Evolutionary conservation across 148 eudicot species (phyloP), one percentile per base, ranked within the genome.

Genomic region (Bassia scoparia): DNA sequence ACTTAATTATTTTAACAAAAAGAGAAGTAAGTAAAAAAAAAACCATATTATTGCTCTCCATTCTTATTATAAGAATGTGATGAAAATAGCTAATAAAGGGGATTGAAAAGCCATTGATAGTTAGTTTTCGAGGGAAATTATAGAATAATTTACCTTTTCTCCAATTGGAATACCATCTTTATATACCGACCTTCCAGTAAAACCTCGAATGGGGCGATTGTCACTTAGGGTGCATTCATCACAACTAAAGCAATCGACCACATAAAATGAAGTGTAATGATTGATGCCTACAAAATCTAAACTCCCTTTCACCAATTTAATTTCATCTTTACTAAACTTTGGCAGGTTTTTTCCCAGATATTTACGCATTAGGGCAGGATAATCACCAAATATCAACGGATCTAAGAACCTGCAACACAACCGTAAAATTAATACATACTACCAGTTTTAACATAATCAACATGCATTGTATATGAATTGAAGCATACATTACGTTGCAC

Each of bases 211-310:
- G 5, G 97, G 70, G 13, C 86, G 89, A 73, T 85, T 77, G 14
- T 66, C 73, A n/a, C 16, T 14, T 3, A 55, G 58, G 2, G 37
- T 15, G 69, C 63, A 64, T 38, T 93, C 89, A 58, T 65, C 48
- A 15, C 84, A 84, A 54, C 69, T 52, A 38, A 81, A 50, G 64
- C 98, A 93, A 60, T 93, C 98, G 67, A 84, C 72, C 31, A 85
- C 88, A 74, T 87, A 93, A 2, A 82, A 67, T 27, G 95, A 72
- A 16, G 89, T 35, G 67, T 90, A 93, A 78, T 93, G 96, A 80
- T 93, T 93, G 35, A 93, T 54, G n/a, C 95, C 98, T 27, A 93
- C n/a, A 60, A 89, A 93, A 63, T 90, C 97, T 9, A 82, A 66
- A 72, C 97, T 93, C 73, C 85, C 86, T 68, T 81, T 89, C 63